A percentile compares a stretch with the other conserved stretches of the same genome.
These are phyloP conservation scores for Beauveria rudraprayagi DNA, from an alignment of 2,329 filamentous ascomycete genomes.

Conservation along the genomic window DNA sequence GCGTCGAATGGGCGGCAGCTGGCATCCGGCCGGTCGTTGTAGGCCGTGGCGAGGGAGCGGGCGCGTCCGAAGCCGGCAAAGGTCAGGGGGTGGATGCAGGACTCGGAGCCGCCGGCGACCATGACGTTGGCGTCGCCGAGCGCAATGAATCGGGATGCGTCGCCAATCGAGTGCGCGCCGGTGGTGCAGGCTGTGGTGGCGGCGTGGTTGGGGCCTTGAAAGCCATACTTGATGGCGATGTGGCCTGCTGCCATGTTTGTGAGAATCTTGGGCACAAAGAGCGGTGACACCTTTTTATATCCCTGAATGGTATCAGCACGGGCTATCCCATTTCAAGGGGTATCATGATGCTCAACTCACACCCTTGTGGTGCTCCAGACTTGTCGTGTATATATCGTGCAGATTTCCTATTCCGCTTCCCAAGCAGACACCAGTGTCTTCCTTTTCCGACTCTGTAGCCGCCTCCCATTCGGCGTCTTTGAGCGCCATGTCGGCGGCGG, in stretches of 20 bases:
- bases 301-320: constrained; percentile 45
- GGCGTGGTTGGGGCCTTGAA: constrained; percentile 86
- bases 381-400: constrained; percentile 81
- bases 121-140: constrained; percentile 89
- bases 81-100: constrained; percentile 89
- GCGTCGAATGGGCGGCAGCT: constrained; percentile 85
- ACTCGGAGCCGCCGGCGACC: constrained; percentile 91
- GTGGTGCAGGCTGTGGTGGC: constrained; percentile 94
- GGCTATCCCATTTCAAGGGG: not conserved
- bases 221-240: constrained; percentile 84
- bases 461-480: constrained; percentile 73
- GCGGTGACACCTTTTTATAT: constrained; percentile 84
- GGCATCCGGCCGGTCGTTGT: constrained; percentile 61
- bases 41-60: constrained; percentile 73
- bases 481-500: constrained; percentile 78
- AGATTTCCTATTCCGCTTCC: constrained; percentile 95
- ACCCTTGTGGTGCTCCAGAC: constrained; percentile 63
- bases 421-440: constrained; percentile 81
- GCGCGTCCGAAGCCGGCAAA: constrained; percentile 87
- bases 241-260: constrained; percentile 95
- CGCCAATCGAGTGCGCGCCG: constrained; percentile 87
- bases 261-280: constrained; percentile 87
- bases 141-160: constrained; percentile 88
- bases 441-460: constrained; percentile 49
- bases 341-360: constrained; percentile 38